Evolutionary conservation across 2,329 filamentous ascomycete species (phyloP), one percentile per base, ranked within the genome.

Genomic region (Aspergillus neotritici): DNA sequence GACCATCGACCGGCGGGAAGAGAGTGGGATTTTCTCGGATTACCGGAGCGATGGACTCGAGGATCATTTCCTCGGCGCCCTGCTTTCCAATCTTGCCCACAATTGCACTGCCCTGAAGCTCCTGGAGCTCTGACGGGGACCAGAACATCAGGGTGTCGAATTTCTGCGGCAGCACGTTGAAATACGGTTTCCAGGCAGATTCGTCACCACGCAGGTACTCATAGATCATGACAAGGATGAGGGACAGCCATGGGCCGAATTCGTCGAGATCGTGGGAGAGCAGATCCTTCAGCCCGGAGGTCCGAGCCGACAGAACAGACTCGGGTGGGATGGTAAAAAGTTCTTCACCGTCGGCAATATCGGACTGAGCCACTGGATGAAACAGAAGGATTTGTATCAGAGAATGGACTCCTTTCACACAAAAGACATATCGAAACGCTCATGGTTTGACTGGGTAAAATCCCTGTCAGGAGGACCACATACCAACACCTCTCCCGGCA

Each of bases 121-220:
- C 75, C 1, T 71, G 67, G 3, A 95, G 72, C 62, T 95, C 88
- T 1, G 72, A 68, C 1, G 76, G 70, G 2, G 77, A 72, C 90
- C 90, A 96, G 68, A 90, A 95, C 86, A 96, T 95, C 51, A 91
- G 77, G 2, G 87, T 94, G 62, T 93, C 80, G 59, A 95, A 95
- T 1, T 68, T 58, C 41, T 62, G 61, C 3, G 88, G 88, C 4
- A 95, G 74, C 14, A 94, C 73, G 44, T 82, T 75, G 52, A 94
- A 82, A 64, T 95, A 95, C 0, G 82, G 75, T 51, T 80, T 79
- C 89, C 89, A 95, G 7, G 67, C 69, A 1, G 88, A 94, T 1
- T 67, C 47, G 55, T 70, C 38, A 65, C 81, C 71, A 38, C 70
- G 62, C 64, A 82, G 75, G 48, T 75, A 73, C 68, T 95, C 88